phyloP scores from a whole-genome alignment of 805 yeast genomes.

The Wickerhamomyces alni region DNA sequence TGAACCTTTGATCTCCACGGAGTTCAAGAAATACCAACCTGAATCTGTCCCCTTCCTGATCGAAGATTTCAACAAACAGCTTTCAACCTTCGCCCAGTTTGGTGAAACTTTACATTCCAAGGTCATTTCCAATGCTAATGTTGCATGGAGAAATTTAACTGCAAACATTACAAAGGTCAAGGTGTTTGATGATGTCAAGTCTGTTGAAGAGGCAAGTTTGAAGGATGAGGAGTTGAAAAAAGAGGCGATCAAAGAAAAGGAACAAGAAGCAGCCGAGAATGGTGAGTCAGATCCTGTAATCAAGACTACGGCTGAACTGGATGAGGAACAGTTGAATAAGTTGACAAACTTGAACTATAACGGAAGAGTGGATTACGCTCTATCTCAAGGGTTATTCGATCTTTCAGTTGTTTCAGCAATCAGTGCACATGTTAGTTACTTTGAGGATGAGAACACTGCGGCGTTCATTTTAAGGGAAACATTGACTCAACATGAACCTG shows the following conservation, averaged over 20 bases:
- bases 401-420: constrained; percentile 74
- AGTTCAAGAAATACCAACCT: constrained; percentile 45
- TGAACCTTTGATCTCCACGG: constrained; percentile 68
- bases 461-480: constrained; percentile 68
- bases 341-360: constrained; percentile 51
- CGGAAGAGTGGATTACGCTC: constrained; percentile 77
- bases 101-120: constrained; percentile 1
- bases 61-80: constrained; percentile 31
- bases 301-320: constrained; percentile 3
- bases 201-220: neutral
- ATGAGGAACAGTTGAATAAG: constrained; percentile 26
- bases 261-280: no score
- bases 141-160: constrained; percentile 6
- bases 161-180: neutral
- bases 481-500: constrained; percentile 17
- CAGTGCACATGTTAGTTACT: constrained; percentile 83
- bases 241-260: neutral
- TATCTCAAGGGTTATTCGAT: constrained; percentile 76
- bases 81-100: constrained; percentile 29
- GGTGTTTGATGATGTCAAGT: no score
- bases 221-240: neutral
- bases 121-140: constrained; percentile 7
- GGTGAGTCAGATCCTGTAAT: no score
- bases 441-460: constrained; percentile 82
- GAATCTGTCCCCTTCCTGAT: constrained; percentile 49